Evolutionary conservation across 2,329 filamentous ascomycete species (phyloP).

Genomic region (Laburnicola sp.): DNA sequence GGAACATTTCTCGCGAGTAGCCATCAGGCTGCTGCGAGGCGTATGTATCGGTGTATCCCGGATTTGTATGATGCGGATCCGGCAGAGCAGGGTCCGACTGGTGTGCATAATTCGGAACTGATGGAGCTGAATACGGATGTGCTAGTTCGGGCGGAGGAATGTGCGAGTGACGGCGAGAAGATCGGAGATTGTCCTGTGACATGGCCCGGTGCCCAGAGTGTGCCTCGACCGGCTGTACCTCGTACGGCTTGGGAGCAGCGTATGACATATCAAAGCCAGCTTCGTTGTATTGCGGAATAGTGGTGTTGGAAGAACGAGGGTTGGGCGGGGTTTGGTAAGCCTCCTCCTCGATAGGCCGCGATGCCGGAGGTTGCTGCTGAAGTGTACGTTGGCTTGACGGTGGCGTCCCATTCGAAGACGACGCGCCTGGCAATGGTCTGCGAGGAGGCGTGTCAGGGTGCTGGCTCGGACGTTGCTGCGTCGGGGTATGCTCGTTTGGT

Average conservation of each 20-base stretch:
- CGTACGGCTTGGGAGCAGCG: constrained; percentile 42
- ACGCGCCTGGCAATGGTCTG: constrained; percentile 33
- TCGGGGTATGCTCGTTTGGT: constrained; percentile 23
- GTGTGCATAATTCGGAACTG: constrained; percentile 41
- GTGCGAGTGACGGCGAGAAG: constrained; percentile 26
- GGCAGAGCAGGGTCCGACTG: constrained; percentile 22
- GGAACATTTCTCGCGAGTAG: constrained; percentile 26
- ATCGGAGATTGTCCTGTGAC: constrained; percentile 36
- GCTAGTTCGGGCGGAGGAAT: constrained; percentile 37
- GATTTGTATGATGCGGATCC: constrained; percentile 21
- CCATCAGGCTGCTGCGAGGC: constrained; percentile 11
- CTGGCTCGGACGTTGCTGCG: constrained; percentile 26
- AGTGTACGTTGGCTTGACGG: constrained; percentile 29
- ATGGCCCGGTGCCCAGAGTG: constrained; percentile 21
- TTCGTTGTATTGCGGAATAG: constrained; percentile 23
- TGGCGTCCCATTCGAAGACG: constrained; percentile 24
- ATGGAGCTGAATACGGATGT: constrained; percentile 52
- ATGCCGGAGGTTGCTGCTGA: constrained; percentile 17
- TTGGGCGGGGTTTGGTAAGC: constrained; percentile 28
- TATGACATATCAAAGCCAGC: constrained; percentile 43
- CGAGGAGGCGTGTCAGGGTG: constrained; percentile 31
- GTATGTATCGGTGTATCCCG: constrained; percentile 15
- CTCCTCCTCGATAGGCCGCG: constrained; percentile 20
- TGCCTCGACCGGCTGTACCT: constrained; percentile 36
- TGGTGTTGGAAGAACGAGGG: constrained; percentile 29